Evolutionary conservation across 108 stramenopile genomes (phyloP), one percentile per base, ranked within the genome.

Genomic region (Nitzschia sp.): DNA sequence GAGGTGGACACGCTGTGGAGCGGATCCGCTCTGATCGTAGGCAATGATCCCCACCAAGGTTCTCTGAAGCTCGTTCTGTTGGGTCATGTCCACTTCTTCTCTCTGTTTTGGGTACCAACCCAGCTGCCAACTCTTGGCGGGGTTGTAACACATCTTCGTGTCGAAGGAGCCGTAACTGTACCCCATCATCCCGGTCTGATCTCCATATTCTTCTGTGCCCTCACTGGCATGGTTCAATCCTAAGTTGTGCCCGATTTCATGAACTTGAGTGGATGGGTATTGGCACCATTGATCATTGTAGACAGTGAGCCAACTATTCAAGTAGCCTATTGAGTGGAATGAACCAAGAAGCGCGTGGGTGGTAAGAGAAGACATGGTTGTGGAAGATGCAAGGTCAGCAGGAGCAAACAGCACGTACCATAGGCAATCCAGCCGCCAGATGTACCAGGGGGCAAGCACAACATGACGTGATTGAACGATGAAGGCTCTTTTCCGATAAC

Each of bases 201-300:
- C 89, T 17, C 55, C 79, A 45, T 87, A 87, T 2, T 63, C 33
- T 36, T 29, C 58, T 22, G 44, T 55, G 9, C 29, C 68, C 54
- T 82, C 76, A 38, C 80, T 81, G 0, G 79, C 67, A 53, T 87
- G 86, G 13, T 54, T 68, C 45, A 80, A 55, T 31, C 50, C 48
- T 6, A 87, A 50, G 50, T 82, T 87, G 47, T 84, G 82, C 4
- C 82, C 80, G 47, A 80, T 28, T 15, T 85, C 87, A 57, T 85
- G 84, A 66, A 83, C 71, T 48, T 81, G 80, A 32, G 45, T 35
- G 0, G 73, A 69, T 4, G 72, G 21, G 34, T 76, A 81, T 32
- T 57, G 64, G 62, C 89, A 90, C 82, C 80, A 81, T 1, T 78
- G 21, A 56, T 90, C 53, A 56, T 76, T 85, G 74, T 76, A 90